phyloP scores from a whole-genome alignment of 2,329 filamentous ascomycete species.

The Rhexocercosporidium sp. region DNA sequence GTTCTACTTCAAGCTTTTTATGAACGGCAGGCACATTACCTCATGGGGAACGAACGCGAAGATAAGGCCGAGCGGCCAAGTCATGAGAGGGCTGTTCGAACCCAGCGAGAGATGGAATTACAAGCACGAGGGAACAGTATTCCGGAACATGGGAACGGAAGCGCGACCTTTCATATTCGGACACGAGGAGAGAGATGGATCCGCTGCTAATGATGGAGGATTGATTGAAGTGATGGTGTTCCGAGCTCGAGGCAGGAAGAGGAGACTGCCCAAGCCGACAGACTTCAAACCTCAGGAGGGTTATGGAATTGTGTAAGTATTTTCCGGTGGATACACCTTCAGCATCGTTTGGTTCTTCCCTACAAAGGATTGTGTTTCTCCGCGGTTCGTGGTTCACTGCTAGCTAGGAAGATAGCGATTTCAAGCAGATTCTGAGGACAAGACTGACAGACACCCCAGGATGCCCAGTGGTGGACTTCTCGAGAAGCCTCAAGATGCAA shows the following conservation, averaged over 20 bases:
- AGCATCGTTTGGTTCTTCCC: background rate
- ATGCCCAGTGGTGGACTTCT: constrained; percentile 59
- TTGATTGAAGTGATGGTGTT: constrained; percentile 60
- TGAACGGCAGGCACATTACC: constrained; percentile 58
- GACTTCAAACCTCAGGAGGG: constrained; percentile 53
- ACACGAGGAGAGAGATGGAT: constrained; percentile 35
- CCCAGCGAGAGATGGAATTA: constrained; percentile 51
- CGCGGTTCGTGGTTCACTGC: background rate
- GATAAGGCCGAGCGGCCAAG: constrained; percentile 44
- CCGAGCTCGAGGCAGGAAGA: constrained; percentile 54
- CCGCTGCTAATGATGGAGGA: constrained; percentile 58
- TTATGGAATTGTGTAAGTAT: constrained; percentile 59
- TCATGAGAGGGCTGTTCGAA: constrained; percentile 55
- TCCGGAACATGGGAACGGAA: constrained; percentile 51
- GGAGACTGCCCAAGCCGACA: constrained; percentile 49
- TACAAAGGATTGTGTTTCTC: background rate
- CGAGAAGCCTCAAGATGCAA: constrained; percentile 55
- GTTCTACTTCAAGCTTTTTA: constrained; percentile 59
- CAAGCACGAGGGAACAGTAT: constrained; percentile 44
- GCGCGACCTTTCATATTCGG: constrained; percentile 57
- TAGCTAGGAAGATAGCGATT: background rate
- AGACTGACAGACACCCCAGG: constrained; percentile 41
- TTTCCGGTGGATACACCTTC: background rate
- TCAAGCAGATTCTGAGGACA: background rate
- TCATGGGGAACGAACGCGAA: constrained; percentile 57